Percentiles rank a stretch among this genome's conserved stretches.
phyloP scores from a whole-genome alignment of 2,329 filamentous ascomycete species.

The Colletotrichum brevisporum region DNA sequence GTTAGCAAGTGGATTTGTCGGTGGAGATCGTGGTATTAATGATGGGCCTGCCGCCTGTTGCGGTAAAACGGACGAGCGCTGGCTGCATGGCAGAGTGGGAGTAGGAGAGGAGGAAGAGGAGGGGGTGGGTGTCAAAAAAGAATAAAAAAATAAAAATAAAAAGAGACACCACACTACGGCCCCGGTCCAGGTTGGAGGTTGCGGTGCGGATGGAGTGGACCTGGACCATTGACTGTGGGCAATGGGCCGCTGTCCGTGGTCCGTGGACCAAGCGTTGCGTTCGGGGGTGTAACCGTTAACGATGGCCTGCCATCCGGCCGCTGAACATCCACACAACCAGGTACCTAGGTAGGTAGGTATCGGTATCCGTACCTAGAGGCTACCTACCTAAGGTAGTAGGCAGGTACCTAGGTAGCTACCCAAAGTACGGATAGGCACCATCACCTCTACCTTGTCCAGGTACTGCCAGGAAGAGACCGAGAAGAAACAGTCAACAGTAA shows the following conservation, averaged over 20 bases:
- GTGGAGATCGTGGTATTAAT: slow-evolving; percentile 43
- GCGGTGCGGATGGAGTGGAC: slow-evolving; percentile 41
- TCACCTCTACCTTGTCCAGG: no score
- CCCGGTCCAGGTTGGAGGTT: slow-evolving; percentile 34
- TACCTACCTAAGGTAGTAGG: no score
- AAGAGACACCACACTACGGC: slow-evolving; percentile 21
- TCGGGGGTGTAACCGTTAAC: slow-evolving; percentile 24
- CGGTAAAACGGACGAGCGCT: slow-evolving; percentile 51
- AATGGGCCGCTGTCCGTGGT: neutral
- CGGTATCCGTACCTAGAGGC: no score
- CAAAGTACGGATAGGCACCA: neutral
- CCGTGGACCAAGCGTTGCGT: slow-evolving; percentile 32
- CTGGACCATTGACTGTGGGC: slow-evolving; percentile 28
- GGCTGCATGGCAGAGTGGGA: slow-evolving; percentile 37
- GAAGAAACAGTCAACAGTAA: neutral
- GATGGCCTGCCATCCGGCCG: slow-evolving; percentile 10
- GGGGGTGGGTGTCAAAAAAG: slow-evolving; percentile 33
- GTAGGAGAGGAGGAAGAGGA: slow-evolving; percentile 9
- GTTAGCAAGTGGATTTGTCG: slow-evolving; percentile 42
- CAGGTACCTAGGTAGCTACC: neutral
- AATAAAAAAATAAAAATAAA: slow-evolving; percentile 28
- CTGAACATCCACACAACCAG: no score
- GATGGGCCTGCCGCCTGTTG: slow-evolving; percentile 48
- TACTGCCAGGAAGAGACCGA: slow-evolving; percentile 1
- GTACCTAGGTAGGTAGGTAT: no score